Percentiles rank a stretch among this genome's conserved stretches.
These are phyloP conservation scores for Emmonsia crescens DNA, from an alignment of 2,329 filamentous ascomycete species.

Conservation along the genomic window DNA sequence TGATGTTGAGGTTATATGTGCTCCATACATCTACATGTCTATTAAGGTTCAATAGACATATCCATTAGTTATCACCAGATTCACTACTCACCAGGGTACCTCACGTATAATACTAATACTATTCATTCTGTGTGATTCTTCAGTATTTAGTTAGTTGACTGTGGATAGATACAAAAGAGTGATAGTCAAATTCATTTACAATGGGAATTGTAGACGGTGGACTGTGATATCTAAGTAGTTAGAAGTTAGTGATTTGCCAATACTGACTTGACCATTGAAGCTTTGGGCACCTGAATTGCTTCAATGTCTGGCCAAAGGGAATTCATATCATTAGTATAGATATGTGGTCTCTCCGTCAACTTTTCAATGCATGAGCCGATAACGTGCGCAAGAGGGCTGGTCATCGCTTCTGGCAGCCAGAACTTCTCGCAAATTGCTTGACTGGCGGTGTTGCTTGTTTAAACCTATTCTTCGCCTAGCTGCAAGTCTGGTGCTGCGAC, in stretches of 20 bases:
- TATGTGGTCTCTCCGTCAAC: not conserved
- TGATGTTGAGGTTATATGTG: not conserved
- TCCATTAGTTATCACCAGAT: no score
- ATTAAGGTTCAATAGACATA: not conserved
- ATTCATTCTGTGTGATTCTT: not conserved
- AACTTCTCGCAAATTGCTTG: not conserved
- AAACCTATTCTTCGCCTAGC: not conserved
- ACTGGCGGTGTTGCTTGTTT: slow-evolving; percentile 4
- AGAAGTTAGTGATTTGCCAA: no score
- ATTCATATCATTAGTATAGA: not conserved
- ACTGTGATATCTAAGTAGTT: no score
- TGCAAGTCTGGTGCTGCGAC: not conserved
- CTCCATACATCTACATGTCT: no score
- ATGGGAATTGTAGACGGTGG: not conserved
- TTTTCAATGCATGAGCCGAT: not conserved
- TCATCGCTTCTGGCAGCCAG: not conserved
- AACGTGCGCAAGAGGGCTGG: not conserved
- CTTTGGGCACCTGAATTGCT: not conserved
- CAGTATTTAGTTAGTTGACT: no score
- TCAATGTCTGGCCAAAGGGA: not conserved
- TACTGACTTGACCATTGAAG: not conserved
- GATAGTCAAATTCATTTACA: not conserved
- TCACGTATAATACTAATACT: not conserved
- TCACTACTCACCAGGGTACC: no score
- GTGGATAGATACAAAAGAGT: no score